Evolutionary conservation across 768 basidiomycete genomes (phyloP).

Genomic region (Cytidiella melzeri): DNA sequence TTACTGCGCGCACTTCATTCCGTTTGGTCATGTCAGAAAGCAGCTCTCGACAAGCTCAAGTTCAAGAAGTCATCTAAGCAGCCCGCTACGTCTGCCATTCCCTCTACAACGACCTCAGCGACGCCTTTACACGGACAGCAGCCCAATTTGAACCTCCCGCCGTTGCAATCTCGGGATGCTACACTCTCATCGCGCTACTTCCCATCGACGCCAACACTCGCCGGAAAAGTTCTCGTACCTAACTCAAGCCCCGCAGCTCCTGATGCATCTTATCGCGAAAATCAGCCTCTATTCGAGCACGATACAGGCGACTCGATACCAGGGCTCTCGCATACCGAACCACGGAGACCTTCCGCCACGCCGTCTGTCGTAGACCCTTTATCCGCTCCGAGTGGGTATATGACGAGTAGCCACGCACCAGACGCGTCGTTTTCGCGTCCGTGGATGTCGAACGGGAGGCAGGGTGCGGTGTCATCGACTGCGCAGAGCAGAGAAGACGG

Average conservation of each 20-base stretch:
- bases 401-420: slow-evolving; percentile 32
- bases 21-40: slow-evolving; percentile 28
- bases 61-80: slow-evolving; percentile 38
- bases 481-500: slow-evolving; percentile 40
- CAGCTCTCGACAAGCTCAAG: slow-evolving; percentile 38
- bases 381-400: slow-evolving; percentile 53
- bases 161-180: slow-evolving; percentile 71
- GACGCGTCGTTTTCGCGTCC: slow-evolving; percentile 53
- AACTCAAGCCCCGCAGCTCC: slow-evolving; percentile 60
- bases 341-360: slow-evolving; percentile 30
- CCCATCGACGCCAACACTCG: slow-evolving; percentile 40
- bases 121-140: slow-evolving; percentile 15
- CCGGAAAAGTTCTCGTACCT: slow-evolving; percentile 64
- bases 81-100: slow-evolving; percentile 16
- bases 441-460: slow-evolving; percentile 32
- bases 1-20: slow-evolving; percentile 13
- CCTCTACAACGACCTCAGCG: slow-evolving; percentile 17
- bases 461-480: slow-evolving; percentile 31
- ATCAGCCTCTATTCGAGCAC: slow-evolving; percentile 33
- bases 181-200: slow-evolving; percentile 59
- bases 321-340: slow-evolving; percentile 30
- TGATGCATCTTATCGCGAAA: slow-evolving; percentile 33
- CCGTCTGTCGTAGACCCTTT: slow-evolving; percentile 42
- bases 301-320: slow-evolving; percentile 39
- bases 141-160: slow-evolving; percentile 30